These are phyloP conservation scores for Fraxinus baroniana DNA, from an alignment of 305 asterid species.

Conservation along the genomic window DNA sequence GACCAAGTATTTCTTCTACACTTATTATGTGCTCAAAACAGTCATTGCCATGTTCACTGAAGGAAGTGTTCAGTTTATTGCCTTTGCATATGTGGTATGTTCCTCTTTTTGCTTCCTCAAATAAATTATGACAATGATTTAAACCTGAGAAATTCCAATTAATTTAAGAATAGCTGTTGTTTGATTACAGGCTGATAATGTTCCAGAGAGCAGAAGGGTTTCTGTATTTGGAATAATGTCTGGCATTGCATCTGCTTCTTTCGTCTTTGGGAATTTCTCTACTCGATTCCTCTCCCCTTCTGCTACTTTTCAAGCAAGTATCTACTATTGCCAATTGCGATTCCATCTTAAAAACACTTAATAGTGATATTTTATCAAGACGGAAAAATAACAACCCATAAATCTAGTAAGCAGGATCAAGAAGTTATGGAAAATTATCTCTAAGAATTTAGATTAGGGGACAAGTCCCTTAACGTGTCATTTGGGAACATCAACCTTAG, in stretches of 20 bases:
- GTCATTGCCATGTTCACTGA: conserved; percentile 69
- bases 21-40: conserved; percentile 64
- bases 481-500: not conserved
- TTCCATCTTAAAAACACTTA: not conserved
- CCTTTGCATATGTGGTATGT: conserved; percentile 86
- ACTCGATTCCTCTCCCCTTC: conserved; percentile 72
- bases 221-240: conserved; percentile 75
- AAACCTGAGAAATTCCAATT: not conserved
- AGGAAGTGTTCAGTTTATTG: conserved; percentile 81
- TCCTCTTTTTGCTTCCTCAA: not conserved
- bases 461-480: not conserved
- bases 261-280: conserved; percentile 77
- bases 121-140: not conserved
- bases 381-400: conserved; percentile 2
- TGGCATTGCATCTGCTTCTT: conserved; percentile 70
- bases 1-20: conserved; percentile 58
- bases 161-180: not conserved
- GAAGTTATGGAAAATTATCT: conserved; percentile 5
- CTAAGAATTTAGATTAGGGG: conserved; percentile 10
- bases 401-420: conserved; percentile 17
- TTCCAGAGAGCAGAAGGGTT: conserved; percentile 66
- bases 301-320: conserved; percentile 65
- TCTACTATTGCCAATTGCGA: not conserved
- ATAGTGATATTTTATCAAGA: not conserved
- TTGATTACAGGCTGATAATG: conserved; percentile 74